phyloP scores from a whole-genome alignment of 2,329 filamentous ascomycete species.

The Xenoacremonium recifei region DNA sequence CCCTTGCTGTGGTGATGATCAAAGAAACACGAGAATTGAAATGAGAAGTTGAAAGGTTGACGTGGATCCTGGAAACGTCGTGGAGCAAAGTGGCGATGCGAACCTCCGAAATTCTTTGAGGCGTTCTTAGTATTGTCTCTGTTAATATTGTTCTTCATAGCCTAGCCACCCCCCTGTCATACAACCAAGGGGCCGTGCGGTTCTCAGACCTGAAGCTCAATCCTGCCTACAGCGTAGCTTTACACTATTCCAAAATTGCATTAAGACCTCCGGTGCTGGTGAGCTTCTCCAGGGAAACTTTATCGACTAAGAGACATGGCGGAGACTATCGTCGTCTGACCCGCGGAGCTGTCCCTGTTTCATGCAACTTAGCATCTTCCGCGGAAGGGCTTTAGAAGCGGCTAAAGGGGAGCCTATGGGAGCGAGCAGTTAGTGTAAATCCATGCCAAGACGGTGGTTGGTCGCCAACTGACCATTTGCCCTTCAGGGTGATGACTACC shows the following conservation, averaged over 20 bases:
- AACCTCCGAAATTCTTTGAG: not conserved
- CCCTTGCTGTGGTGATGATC: no score
- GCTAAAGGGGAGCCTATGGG: slow-evolving; percentile 31
- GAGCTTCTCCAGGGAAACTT: no score
- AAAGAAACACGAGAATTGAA: not conserved
- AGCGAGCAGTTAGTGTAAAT: slow-evolving; percentile 12
- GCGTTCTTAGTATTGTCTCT: slow-evolving; percentile 29
- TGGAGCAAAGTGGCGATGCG: not conserved
- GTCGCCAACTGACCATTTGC: slow-evolving; percentile 69
- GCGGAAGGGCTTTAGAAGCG: no score
- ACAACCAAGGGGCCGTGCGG: no score
- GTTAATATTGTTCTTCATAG: slow-evolving; percentile 23
- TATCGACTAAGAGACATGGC: no score
- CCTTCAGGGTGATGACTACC: slow-evolving; percentile 80
- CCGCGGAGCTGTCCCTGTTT: no score
- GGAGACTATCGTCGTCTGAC: no score
- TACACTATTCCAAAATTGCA: no score
- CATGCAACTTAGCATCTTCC: no score
- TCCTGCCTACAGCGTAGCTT: no score
- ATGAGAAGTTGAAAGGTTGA: not conserved
- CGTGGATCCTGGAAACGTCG: not conserved
- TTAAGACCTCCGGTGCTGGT: no score
- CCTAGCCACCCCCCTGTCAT: slow-evolving; percentile 1
- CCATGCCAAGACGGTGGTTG: not conserved
- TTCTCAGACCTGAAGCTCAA: no score